phyloP scores from a whole-genome alignment of 441 rosid species.

The Gossypium trilobum region DNA sequence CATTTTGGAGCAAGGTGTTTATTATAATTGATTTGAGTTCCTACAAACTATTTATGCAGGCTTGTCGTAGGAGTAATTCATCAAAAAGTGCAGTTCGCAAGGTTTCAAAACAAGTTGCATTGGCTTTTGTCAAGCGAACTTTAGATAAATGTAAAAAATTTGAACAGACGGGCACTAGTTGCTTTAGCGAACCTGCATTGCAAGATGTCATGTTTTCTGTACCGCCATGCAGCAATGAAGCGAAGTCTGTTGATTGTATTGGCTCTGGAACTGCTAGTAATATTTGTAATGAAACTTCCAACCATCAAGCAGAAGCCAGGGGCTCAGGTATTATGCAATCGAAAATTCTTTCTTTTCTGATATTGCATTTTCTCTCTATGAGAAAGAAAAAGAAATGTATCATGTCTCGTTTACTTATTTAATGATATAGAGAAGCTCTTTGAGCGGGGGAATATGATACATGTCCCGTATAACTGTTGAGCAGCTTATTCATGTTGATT shows the following conservation, averaged over 20 bases:
- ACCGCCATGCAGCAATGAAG: constrained; percentile 49
- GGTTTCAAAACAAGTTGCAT: constrained; percentile 67
- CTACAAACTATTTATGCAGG: constrained; percentile 34
- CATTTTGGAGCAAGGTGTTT: background rate
- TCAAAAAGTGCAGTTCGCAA: constrained; percentile 49
- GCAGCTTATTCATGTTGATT: background rate
- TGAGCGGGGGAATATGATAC: background rate
- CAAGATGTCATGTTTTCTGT: constrained; percentile 61
- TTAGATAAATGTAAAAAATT: constrained; percentile 59
- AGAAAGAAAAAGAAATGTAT: background rate
- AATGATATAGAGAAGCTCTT: background rate
- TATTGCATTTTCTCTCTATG: background rate
- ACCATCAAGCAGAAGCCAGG: constrained; percentile 57
- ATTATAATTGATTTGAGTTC: background rate
- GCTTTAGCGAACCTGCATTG: constrained; percentile 66
- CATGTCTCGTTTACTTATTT: no score
- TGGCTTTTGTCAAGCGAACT: constrained; percentile 63
- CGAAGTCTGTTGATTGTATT: constrained; percentile 71
- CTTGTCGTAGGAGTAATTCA: constrained; percentile 57
- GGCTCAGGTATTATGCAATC: constrained; percentile 59
- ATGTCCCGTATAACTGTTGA: background rate
- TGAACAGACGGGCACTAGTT: constrained; percentile 66
- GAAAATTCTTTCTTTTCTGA: constrained; percentile 3
- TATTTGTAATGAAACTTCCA: constrained; percentile 62
- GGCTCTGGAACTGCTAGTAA: constrained; percentile 95